Evolutionary conservation across 2,329 filamentous ascomycete species (phyloP), one percentile per base, ranked within the genome.

Genomic region (Dactylonectria macrodidyma): DNA sequence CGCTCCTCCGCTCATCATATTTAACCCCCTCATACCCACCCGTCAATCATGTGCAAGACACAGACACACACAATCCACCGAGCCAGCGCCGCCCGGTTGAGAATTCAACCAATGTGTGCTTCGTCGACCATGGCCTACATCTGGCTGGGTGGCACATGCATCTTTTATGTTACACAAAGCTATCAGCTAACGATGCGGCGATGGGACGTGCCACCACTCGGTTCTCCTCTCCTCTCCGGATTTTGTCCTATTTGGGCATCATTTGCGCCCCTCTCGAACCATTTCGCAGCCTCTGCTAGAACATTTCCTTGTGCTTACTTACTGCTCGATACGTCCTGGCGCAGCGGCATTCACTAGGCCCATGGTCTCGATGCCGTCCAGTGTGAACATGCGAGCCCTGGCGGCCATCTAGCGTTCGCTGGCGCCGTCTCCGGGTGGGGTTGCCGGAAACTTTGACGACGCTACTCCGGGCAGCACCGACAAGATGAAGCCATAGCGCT

Each of bases 281-380:
- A 38, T 41, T 41, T 11, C 22, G 60, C 52, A 54, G 14, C 12
- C 36, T n/a, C 26, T 16, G 57, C 33, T 10, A n/a, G 30, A 22
- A 24, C 24, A n/a, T 52, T 22, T 11, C n/a, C 9, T 5, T 22
- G 33, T 36, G 14, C 46, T 5, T 30, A 30, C 7, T 30, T 30
- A 30, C 26, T 30, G 7, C 26, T 30, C 4, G 26, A 7, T 24
- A 33, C 59, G 47, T 51, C 36, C 58, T 48, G 59, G 38, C 9
- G 52, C 46, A 36, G 24, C 57, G 44, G 12, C 30, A 9, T 26
- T 33, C 33, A 19, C 22, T 65, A 33, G 38, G 30, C 51, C 55
- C 52, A 58, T n/a, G 64, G 64, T 66, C 64, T 66, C 47, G 64
- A 59, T 66, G 12, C 48, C 44, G 24, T 14, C 24, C 16, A 24